Conservation (phyloP, 257 asterid species). For the Solanum acaule region DNA sequence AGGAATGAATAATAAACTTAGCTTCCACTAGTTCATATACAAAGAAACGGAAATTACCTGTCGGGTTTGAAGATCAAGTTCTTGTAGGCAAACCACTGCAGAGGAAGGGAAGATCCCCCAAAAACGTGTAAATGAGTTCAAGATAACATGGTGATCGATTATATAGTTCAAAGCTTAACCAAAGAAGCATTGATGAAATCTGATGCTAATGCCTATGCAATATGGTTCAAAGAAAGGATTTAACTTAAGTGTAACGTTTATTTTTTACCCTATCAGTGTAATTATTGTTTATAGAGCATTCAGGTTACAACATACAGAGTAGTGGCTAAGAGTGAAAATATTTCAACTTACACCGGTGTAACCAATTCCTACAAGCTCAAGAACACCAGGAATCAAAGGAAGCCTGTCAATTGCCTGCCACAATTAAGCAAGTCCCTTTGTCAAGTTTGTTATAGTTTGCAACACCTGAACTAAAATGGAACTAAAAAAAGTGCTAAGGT, state of each 20-base stretch:
- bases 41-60: constrained; percentile 30
- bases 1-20: background rate
- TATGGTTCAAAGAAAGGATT: background rate
- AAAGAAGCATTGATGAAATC: background rate
- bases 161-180: background rate
- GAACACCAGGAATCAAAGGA: constrained; percentile 76
- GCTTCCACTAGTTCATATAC: background rate
- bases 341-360: constrained; percentile 60
- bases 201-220: background rate
- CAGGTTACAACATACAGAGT: background rate
- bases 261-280: background rate
- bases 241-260: background rate
- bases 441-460: background rate
- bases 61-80: constrained; percentile 56
- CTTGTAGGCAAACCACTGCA: constrained; percentile 85
- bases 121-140: background rate
- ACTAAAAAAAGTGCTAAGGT: background rate
- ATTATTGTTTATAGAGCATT: background rate
- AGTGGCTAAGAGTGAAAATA: background rate
- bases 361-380: constrained; percentile 88
- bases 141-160: background rate
- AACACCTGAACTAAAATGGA: background rate
- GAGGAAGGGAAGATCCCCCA: background rate
- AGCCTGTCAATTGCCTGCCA: constrained; percentile 82
- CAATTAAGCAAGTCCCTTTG: background rate